Conservation (phyloP, 2,329 filamentous ascomycete genomes). For the Fusarium austroafricanum region DNA sequence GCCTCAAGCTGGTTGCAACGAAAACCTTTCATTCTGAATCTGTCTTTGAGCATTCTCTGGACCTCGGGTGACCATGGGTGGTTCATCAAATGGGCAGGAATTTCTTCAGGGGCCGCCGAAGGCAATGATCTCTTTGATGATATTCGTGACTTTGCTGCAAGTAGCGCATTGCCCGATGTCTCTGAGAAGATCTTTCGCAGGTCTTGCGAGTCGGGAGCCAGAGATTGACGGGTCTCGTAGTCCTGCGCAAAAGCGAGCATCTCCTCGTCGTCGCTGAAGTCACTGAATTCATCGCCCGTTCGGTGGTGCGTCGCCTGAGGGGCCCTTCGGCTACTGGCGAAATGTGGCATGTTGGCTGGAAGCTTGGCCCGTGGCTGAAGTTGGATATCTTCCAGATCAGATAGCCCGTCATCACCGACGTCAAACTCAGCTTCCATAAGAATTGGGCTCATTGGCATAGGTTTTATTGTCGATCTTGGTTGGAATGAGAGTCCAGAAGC, state of each 20-base stretch:
- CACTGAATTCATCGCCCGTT: slow-evolving; percentile 55
- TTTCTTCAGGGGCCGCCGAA: slow-evolving; percentile 44
- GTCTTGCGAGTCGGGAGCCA: slow-evolving; percentile 35
- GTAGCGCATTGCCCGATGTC: slow-evolving; percentile 60
- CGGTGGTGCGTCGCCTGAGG: slow-evolving; percentile 37
- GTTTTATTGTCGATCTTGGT: slow-evolving; percentile 10
- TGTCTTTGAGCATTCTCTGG: slow-evolving; percentile 79
- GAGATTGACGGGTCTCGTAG: slow-evolving; percentile 58
- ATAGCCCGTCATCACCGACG: slow-evolving; percentile 46
- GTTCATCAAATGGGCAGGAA: slow-evolving; percentile 68
- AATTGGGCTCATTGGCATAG: slow-evolving; percentile 3
- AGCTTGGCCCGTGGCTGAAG: slow-evolving; percentile 25
- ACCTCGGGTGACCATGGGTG: slow-evolving; percentile 90
- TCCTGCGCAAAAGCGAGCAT: slow-evolving; percentile 65
- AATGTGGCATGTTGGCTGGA: slow-evolving; percentile 10
- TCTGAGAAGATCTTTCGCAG: slow-evolving; percentile 58
- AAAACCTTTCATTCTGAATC: slow-evolving; percentile 88
- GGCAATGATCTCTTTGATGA: slow-evolving; percentile 49
- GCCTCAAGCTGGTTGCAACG: slow-evolving; percentile 92
- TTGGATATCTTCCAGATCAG: slow-evolving; percentile 48
- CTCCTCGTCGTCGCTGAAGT: slow-evolving; percentile 63
- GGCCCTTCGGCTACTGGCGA: slow-evolving; percentile 24
- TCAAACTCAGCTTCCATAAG: slow-evolving; percentile 39
- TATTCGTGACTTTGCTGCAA: slow-evolving; percentile 49
- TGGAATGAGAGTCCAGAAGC: slow-evolving; percentile 9